Base-by-base conservation (phyloP, 2,329 filamentous ascomycete species). In the Hysterium pulicare region DNA sequence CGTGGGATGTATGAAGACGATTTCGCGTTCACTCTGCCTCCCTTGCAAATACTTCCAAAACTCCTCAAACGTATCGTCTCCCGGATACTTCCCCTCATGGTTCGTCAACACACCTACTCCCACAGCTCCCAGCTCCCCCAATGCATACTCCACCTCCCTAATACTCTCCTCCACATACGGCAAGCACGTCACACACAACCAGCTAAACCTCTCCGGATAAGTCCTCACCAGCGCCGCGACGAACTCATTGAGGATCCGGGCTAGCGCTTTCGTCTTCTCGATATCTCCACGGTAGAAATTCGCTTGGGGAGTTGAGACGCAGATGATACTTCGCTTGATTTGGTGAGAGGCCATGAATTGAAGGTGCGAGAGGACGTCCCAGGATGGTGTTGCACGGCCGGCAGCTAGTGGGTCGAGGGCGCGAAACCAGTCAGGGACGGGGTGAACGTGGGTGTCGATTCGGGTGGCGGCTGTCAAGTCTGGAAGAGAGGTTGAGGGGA, bases 371-470 rank as follows among this genome's bases (percentile, higher is more conserved):
- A 46, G 16, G 0, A 55, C 35, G 15, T 50, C 51, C 64, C 64
- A 68, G 0, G 48, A 44, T 0, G 65, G 65, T 10, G 62, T 66
- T 40, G 46, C 52, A 31, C 58, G 61, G 20, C 57, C 64, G 26
- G 60, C 65, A n/a, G 62, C 58, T 3, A 52, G 47, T 3, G 58
- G 55, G 26, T 65, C 56, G 16, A 67, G 55, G 26, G 44, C 45
- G 7, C 58, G 57, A 45, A 66, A 68, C 56, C 60, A 66, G 3
- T 50, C 38, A 2, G 64, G 62, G 4, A 67, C 59, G 20, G 62
- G 58, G 40, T 68, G 65, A 8, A 57, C 61, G 44, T 68, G 65
- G 1, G 62, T 61, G 44, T 68, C 65, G 38, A 68, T 57, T 11
- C 56, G 51, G 7, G 47, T 53, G 15, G 58, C 57, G 9, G 42